These are phyloP conservation scores for Colletotrichum sp. DNA, from an alignment of 2,329 filamentous ascomycete species.

Conservation along the genomic window DNA sequence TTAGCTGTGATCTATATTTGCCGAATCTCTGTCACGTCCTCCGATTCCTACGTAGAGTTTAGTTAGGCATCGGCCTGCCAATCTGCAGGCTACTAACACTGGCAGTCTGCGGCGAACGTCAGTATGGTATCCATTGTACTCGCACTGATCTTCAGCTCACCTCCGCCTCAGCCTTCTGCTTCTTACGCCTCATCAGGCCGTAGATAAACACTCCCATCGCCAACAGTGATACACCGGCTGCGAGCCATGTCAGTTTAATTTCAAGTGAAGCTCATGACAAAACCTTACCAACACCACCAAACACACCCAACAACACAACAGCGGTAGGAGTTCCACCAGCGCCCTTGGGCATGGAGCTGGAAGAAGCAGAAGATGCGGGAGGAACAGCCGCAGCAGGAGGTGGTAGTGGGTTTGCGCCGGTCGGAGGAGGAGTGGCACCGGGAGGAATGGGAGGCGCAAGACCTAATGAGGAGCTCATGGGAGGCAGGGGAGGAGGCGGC, in stretches of 20 bases:
- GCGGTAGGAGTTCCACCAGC: constrained; percentile 10
- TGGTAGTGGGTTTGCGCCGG: neutral
- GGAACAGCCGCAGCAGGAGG: neutral
- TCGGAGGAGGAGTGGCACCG: neutral
- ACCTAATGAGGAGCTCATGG: neutral
- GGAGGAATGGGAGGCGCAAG: neutral
- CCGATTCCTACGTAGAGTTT: neutral
- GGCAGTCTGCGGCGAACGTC: neutral
- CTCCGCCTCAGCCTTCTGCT: neutral
- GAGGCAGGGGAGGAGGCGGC: neutral
- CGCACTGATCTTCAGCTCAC: neutral
- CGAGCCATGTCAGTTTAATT: neutral
- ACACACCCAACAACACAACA: constrained; percentile 9
- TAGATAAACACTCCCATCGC: constrained; percentile 16
- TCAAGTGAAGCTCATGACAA: neutral
- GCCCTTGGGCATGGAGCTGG: neutral
- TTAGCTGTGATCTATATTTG: neutral
- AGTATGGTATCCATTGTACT: neutral
- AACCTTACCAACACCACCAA: constrained; percentile 15
- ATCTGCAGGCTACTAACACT: constrained; percentile 12
- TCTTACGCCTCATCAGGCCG: constrained; percentile 7
- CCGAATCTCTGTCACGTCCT: neutral
- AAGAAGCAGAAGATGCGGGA: neutral
- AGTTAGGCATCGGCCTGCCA: constrained; percentile 13
- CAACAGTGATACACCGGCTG: constrained; percentile 11